Evolutionary conservation across 495 filamentous ascomycete species (phyloP).

Genomic region (Echria macrotheca): DNA sequence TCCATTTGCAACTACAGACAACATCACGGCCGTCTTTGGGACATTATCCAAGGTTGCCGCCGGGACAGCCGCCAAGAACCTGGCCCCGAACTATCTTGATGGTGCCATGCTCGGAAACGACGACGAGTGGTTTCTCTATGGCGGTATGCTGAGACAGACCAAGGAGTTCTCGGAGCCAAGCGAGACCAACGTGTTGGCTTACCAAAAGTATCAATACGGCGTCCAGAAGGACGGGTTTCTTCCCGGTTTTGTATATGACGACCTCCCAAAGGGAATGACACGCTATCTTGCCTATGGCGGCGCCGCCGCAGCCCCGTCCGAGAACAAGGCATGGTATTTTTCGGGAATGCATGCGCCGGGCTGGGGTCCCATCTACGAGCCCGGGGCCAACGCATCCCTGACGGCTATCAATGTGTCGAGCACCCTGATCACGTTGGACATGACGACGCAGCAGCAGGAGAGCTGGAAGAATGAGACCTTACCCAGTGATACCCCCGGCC

Average conservation of each 20-base stretch:
- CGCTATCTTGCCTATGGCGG: slow-evolving; percentile 62
- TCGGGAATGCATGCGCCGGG: slow-evolving; percentile 50
- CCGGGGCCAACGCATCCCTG: slow-evolving; percentile 21
- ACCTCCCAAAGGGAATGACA: slow-evolving; percentile 45
- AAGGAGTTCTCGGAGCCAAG: slow-evolving; percentile 24
- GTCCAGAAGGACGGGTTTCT: slow-evolving; percentile 31
- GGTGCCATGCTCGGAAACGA: slow-evolving; percentile 65
- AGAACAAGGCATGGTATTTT: slow-evolving; percentile 70
- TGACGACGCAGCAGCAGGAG: slow-evolving; percentile 43
- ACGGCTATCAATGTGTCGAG: slow-evolving; percentile 36
- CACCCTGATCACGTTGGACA: slow-evolving; percentile 57
- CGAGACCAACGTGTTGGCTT: slow-evolving; percentile 38
- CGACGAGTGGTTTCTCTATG: slow-evolving; percentile 52
- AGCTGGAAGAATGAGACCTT: slow-evolving; percentile 54
- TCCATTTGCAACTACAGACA: slow-evolving; percentile 50
- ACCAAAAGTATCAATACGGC: slow-evolving; percentile 49
- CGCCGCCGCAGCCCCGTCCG: slow-evolving; percentile 59
- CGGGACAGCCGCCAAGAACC: slow-evolving; percentile 44
- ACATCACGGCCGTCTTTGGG: slow-evolving; percentile 47
- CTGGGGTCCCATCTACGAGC: slow-evolving; percentile 42
- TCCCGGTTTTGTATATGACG: slow-evolving; percentile 32
- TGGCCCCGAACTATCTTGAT: slow-evolving; percentile 55
- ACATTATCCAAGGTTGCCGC: slow-evolving; percentile 37
- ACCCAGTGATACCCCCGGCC: slow-evolving; percentile 42
- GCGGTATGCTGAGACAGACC: slow-evolving; percentile 33